These are phyloP conservation scores for Aethionema arabicum DNA, from an alignment of 345 rosid species.

Conservation along the genomic window DNA sequence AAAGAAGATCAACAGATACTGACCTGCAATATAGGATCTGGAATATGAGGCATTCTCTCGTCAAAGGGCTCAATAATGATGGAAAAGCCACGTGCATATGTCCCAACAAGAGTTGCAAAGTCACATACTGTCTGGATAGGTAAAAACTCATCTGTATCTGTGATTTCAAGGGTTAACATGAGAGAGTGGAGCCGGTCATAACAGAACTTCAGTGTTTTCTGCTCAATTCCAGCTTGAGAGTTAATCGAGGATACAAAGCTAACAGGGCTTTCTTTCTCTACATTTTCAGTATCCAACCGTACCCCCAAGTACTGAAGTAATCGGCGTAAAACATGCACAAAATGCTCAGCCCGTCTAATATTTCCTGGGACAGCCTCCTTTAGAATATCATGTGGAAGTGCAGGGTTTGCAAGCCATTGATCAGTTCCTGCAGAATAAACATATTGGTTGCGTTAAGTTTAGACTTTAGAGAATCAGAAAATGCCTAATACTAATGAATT, in stretches of 20 bases:
- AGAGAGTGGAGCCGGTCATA: conserved; percentile 95
- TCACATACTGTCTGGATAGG: conserved; percentile 94
- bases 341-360: conserved; percentile 94
- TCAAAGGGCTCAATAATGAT: conserved; percentile 95
- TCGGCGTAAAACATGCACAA: conserved; percentile 83
- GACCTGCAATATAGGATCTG: conserved; percentile 95
- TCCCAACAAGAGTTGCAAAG: conserved; percentile 95
- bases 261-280: conserved; percentile 94
- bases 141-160: conserved; percentile 92
- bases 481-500: not conserved
- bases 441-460: conserved; percentile 18
- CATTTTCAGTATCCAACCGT: conserved; percentile 78
- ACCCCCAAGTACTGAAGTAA: conserved; percentile 79
- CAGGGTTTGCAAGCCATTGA: conserved; percentile 97
- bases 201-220: conserved; percentile 90
- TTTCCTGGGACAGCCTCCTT: conserved; percentile 98
- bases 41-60: conserved; percentile 98
- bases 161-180: conserved; percentile 88
- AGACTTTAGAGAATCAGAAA: conserved; percentile 11
- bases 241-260: conserved; percentile 67
- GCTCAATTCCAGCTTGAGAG: conserved; percentile 91
- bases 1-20: conserved; percentile 21
- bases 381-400: conserved; percentile 92
- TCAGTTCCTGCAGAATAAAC: conserved; percentile 53
- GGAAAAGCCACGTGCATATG: conserved; percentile 88